Conservation (phyloP, 768 basidiomycete species). For the Tricholoma terreum region DNA sequence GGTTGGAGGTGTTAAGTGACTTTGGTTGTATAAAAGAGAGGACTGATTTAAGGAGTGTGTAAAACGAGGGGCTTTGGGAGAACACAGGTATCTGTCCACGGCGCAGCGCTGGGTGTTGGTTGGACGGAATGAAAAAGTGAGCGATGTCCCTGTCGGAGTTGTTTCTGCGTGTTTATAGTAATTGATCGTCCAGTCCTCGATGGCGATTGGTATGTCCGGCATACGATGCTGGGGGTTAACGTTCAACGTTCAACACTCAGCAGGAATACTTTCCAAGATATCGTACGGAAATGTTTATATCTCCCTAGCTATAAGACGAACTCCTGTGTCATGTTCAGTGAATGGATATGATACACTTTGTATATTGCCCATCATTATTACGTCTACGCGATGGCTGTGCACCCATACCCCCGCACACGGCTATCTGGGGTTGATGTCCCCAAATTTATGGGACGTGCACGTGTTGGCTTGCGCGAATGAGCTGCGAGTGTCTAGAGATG, state of each 20-base stretch:
- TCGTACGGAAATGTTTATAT: background rate
- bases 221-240: background rate
- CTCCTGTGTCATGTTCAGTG: too few relatives aligned
- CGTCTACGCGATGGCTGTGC: background rate
- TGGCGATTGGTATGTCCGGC: background rate
- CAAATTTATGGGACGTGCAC: too few relatives aligned
- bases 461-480: too few relatives aligned
- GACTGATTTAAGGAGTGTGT: slow-evolving; percentile 6
- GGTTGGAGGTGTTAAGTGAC: slow-evolving; percentile 5
- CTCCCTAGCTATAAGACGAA: too few relatives aligned
- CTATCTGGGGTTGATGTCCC: background rate
- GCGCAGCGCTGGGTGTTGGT: background rate
- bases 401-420: background rate
- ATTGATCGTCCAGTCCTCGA: background rate
- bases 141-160: background rate
- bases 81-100: background rate
- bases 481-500: too few relatives aligned
- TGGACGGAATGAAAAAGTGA: background rate
- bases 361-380: background rate
- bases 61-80: too few relatives aligned
- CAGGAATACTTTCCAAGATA: background rate
- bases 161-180: too few relatives aligned
- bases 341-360: too few relatives aligned
- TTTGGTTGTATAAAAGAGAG: slow-evolving; percentile 10
- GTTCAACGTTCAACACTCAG: too few relatives aligned